Evolutionary conservation across 148 eudicot species (phyloP), one percentile per base, ranked within the genome.

Genomic region (Dysphania ambrosioides): DNA sequence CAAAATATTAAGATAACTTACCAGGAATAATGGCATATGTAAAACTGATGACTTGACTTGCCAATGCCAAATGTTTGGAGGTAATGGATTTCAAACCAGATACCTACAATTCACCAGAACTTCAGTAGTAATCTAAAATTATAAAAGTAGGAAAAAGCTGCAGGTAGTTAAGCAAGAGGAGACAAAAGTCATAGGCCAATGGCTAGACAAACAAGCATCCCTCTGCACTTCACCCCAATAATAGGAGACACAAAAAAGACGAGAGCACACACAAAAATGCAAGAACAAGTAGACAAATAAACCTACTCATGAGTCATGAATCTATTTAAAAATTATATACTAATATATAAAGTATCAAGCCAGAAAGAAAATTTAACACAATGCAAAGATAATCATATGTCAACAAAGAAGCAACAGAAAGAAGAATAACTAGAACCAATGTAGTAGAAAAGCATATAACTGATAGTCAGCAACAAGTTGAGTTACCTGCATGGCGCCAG

Each of bases 401-500:
- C 68, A 16, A 64, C 73, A 42, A 31, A 23, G 13, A 56, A 47
- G 26, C 38, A 8, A 35, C 60, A 69, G 19, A 27, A 41, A 57
- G n/a, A n/a, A n/a, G n/a, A 69, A n/a, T 35, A 59, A 31, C 23
- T n/a, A 15, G 51, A 21, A 29, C 40, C 42, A 36, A 24, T 30
- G 41, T 31, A 23, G 31, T 8, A 63, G 32, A 61, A 42, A 44
- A 41, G 12, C 12, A 42, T 27, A 8, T n/a, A 53, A 30, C 23
- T 10, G 42, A 13, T 23, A 30, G 38, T 59, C 32, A 77, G 75
- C 63, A 18, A 51, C 27, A 3, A 47, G 53, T 47, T 18, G 12
- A 7, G 19, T 32, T 83, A 92, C 99, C 99, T 92, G 99, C 93
- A 96, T 89, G 75, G 99, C 99, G 80, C 91, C 96, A 77, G 99